Base-by-base conservation (phyloP, 805 yeast genomes). In the Starmera pachycereana region DNA sequence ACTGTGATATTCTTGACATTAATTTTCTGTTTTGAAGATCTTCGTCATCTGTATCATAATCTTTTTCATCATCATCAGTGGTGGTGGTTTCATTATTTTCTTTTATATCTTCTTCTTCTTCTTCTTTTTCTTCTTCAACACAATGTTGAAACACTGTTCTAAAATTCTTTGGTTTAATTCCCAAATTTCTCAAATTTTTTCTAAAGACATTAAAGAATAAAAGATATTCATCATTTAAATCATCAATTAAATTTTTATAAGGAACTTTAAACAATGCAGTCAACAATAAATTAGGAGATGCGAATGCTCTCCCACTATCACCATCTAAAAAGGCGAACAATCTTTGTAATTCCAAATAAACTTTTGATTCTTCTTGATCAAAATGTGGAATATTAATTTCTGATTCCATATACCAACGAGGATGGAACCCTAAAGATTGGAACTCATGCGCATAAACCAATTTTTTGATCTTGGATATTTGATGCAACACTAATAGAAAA, bases 381-480 rank as follows among this genome's bases (percentile, higher is more conserved):
- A 37, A 35, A 12, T 40, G 38, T 5, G 51, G 47, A 2, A 49
- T 18, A 2, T 13, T 25, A 3, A 44, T 33, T 1, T 27, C 8
- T 1, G 51, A 54, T 1, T 58, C 62, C 41, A 49, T 63, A 61
- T 65, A 68, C 74, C 74, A 68, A 35, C 53, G 50, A 5, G 62
- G 58, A 12, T 60, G 48, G 42, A 49, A 67, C 0, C 68, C 67
- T 39, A 66, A 56, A 4, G 56, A 53, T 3, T 48, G 44, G 41
- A 58, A 63, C n/a, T 54, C 50, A 31, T 56, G 61, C 2, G 49
- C 44, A 37, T 62, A 49, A 2, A 69, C 44, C 0, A 51, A 40
- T 32, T 56, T 55, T 12, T 61, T 55, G 29, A 71, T 59, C 6
- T 41, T 40, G 1, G 67, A 59, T 8, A 66, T 52, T 36, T 62